A percentile compares a stretch with the other conserved stretches of the same genome.
These are phyloP conservation scores for Ogataea neopini DNA, from an alignment of 805 yeast genomes.

Conservation along the genomic window DNA sequence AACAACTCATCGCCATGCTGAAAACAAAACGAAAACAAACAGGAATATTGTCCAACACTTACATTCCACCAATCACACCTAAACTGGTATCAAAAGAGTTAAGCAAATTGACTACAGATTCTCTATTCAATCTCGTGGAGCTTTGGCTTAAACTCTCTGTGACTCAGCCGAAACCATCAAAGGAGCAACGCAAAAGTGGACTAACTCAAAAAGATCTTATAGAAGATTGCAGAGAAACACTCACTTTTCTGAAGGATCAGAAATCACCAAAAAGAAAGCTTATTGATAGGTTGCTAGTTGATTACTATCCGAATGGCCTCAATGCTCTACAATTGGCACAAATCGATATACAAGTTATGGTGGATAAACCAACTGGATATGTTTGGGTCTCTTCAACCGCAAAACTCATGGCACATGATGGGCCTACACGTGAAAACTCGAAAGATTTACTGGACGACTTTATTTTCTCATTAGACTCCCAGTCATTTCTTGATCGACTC, in stretches of 20 bases:
- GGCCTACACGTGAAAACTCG: conserved; percentile 18
- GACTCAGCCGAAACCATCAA: conserved; percentile 31
- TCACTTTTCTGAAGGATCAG: conserved; percentile 13
- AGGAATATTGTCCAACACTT: conserved; percentile 37
- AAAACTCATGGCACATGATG: conserved; percentile 30
- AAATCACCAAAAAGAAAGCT: conserved; percentile 32
- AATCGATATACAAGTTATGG: conserved; percentile 62
- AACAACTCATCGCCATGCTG: not conserved
- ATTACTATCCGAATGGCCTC: conserved; percentile 57
- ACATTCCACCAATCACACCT: conserved; percentile 33
- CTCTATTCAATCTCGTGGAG: conserved; percentile 33
- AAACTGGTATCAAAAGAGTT: conserved; percentile 28
- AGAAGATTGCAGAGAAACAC: conserved; percentile 16
- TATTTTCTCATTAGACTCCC: conserved; percentile 47
- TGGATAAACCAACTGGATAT: conserved; percentile 54
- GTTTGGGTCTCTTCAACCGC: conserved; percentile 53
- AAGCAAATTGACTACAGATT: conserved; percentile 28
- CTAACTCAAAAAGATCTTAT: conserved; percentile 21
- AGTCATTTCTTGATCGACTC: conserved; percentile 49
- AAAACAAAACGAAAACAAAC: conserved; percentile 17
- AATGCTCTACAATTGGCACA: conserved; percentile 70
- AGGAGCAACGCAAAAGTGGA: conserved; percentile 22
- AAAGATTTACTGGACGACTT: conserved; percentile 31
- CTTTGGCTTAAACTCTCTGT: conserved; percentile 36
- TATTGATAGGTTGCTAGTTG: conserved; percentile 47